A percentile compares a stretch with the other conserved stretches of the same genome.
Conservation (phyloP, 1,284 basidiomycete genomes). For the Papiliotrema flavescens region DNA sequence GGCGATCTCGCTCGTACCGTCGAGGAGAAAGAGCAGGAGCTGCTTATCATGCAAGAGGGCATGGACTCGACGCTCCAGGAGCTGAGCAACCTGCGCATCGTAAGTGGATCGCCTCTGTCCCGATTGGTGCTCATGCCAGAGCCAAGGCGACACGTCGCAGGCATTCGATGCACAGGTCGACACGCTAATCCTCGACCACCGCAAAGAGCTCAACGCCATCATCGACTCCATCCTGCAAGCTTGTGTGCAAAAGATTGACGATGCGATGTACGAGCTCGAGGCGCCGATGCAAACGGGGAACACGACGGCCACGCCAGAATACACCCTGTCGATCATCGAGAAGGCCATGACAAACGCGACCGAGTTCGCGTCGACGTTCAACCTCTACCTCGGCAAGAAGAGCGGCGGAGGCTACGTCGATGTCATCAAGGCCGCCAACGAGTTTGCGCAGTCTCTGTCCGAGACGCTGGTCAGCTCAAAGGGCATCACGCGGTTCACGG, state of each 20-base stretch:
- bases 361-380: slow-evolving; percentile 94
- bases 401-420: slow-evolving; percentile 85
- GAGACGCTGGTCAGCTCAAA: slow-evolving; percentile 93
- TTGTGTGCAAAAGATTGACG: slow-evolving; percentile 95
- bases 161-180: slow-evolving; percentile 95
- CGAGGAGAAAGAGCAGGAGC: slow-evolving; percentile 97
- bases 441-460: slow-evolving; percentile 86
- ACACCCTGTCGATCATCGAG: slow-evolving; percentile 97
- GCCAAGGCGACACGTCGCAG: slow-evolving; percentile 77
- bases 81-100: slow-evolving; percentile 81
- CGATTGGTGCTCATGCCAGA: slow-evolving; percentile 50
- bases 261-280: slow-evolving; percentile 95
- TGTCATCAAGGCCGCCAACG: slow-evolving; percentile 96
- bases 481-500: slow-evolving; percentile 88
- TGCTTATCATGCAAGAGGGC: slow-evolving; percentile 90
- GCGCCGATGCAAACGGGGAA: slow-evolving; percentile 91
- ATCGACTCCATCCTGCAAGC: slow-evolving; percentile 98
- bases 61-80: slow-evolving; percentile 93
- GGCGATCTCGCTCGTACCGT: slow-evolving; percentile 73
- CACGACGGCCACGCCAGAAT: slow-evolving; percentile 93
- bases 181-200: slow-evolving; percentile 91
- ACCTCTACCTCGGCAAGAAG: slow-evolving; percentile 83
- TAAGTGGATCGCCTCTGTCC: slow-evolving; percentile 39
- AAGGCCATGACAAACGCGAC: slow-evolving; percentile 90
- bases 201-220: slow-evolving; percentile 97